Conservation (phyloP, 192 early-diverging fungal genomes). For the Backusella liffmaniae region DNA sequence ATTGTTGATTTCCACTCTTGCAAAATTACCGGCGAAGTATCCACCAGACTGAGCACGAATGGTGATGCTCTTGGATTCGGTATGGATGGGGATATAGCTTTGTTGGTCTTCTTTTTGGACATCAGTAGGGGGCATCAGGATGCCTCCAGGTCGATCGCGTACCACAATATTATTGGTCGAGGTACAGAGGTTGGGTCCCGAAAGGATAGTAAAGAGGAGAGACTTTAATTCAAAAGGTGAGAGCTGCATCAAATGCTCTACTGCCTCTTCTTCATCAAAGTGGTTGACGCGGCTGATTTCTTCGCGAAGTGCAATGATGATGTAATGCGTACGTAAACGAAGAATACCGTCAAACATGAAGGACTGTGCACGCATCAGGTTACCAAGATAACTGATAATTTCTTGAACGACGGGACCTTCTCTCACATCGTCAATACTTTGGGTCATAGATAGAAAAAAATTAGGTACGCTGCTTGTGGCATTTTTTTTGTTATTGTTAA, state of each 20-base stretch:
- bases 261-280: conserved; percentile 73
- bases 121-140: conserved; percentile 10
- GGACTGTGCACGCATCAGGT: conserved; percentile 63
- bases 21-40: conserved; percentile 68
- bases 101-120: neutral
- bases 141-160: conserved; percentile 35
- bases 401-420: conserved; percentile 82
- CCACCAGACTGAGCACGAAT: conserved; percentile 72
- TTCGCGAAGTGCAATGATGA: conserved; percentile 82
- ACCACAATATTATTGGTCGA: conserved; percentile 39
- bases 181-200: conserved; percentile 47
- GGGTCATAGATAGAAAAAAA: neutral
- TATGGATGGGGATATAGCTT: conserved; percentile 27
- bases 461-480: neutral
- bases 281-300: conserved; percentile 72
- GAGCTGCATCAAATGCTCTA: conserved; percentile 76
- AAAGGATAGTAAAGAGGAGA: conserved; percentile 67
- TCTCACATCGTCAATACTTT: conserved; percentile 69
- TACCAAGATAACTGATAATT: conserved; percentile 74
- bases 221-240: conserved; percentile 78
- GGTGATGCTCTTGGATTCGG: conserved; percentile 25
- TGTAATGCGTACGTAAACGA: conserved; percentile 72
- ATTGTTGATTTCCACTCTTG: conserved; percentile 56
- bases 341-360: conserved; percentile 78
- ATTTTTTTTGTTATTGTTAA: too few relatives aligned